Evolutionary conservation across 352 stramenopile species (phyloP), one percentile per base, ranked within the genome.

Genomic region (Pythium plurisporium): DNA sequence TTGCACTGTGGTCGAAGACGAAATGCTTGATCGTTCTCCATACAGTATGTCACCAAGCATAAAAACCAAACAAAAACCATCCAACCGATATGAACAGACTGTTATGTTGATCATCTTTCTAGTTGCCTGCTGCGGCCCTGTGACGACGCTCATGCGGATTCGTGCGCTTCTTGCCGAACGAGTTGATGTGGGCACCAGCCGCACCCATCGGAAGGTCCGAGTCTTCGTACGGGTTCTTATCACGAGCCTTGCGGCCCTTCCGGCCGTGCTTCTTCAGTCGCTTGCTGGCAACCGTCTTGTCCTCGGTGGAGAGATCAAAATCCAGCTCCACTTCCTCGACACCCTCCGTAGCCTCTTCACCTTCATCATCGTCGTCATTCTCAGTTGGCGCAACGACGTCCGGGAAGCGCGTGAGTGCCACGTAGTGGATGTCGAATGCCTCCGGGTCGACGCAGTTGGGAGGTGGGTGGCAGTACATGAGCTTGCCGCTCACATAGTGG

Each of bases 201-300:
- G 70, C 34, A n/a, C 71, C 74, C 31, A 59, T 66, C 31, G 81
- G 78, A 42, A 91, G 27, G 50, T 96, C 85, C 41, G 77, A 85
- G 64, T 96, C 85, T 62, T 94, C 87, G 71, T 99, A 99, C 33
- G 96, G 96, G 72, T 98, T 98, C 68, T 98, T 98, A 55, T 99
- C 95, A 30, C 95, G 79, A 17, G 91, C 74, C 73, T 99, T 99
- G 15, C 90, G 80, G 31, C 92, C 91, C 70, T 99, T 99, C 56
- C 98, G 97, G 10, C 96, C 96, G 74, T 97, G 96, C 54, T 94
- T 92, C 63, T 97, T 94, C 53, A 95, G 62, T 3, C 85, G 72
- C 67, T 95, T 95, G 69, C 82, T 93, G 31, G 83, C 50, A 0
- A 70, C 65, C 15, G 55, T 62, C 64, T 95, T 95, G 64, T 87